These are phyloP conservation scores for Trypanosoma caninum DNA, from an alignment of 208 protist species.

Conservation along the genomic window DNA sequence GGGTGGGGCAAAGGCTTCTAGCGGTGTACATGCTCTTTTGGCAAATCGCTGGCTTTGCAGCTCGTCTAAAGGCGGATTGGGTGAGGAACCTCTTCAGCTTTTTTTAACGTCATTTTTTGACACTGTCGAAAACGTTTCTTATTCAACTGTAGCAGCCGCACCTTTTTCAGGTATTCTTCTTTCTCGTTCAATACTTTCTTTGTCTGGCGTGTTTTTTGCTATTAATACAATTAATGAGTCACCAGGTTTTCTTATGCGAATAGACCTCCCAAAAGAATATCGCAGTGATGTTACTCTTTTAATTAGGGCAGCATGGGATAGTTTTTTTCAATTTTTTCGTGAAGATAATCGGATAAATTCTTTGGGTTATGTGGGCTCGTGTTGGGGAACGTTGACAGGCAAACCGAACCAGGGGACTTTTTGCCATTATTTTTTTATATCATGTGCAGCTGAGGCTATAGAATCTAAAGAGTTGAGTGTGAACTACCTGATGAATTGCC, in stretches of 20 bases:
- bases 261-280: slow-evolving; percentile 52
- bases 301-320: slow-evolving; percentile 51
- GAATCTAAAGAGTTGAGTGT: slow-evolving; percentile 4
- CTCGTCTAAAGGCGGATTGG: slow-evolving; percentile 33
- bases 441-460: slow-evolving; percentile 24
- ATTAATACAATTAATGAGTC: slow-evolving; percentile 50
- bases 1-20: slow-evolving; percentile 26
- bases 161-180: slow-evolving; percentile 59
- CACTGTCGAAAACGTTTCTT: slow-evolving; percentile 34
- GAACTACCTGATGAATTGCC: slow-evolving; percentile 5
- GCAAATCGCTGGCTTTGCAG: slow-evolving; percentile 45
- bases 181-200: slow-evolving; percentile 48
- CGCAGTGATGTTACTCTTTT: slow-evolving; percentile 32
- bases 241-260: slow-evolving; percentile 47
- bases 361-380: slow-evolving; percentile 53
- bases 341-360: slow-evolving; percentile 36
- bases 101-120: slow-evolving; percentile 51
- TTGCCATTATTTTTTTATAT: slow-evolving; percentile 73
- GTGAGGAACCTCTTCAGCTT: slow-evolving; percentile 48
- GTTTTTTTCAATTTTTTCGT: slow-evolving; percentile 45
- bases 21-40: slow-evolving; percentile 49
- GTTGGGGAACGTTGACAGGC: slow-evolving; percentile 25
- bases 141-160: slow-evolving; percentile 16
- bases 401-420: slow-evolving; percentile 33
- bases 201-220: slow-evolving; percentile 34